Percentiles rank a stretch among this genome's conserved stretches.
Evolutionary conservation across 345 rosid genomes (phyloP).

Genomic region (Firmiana major): DNA sequence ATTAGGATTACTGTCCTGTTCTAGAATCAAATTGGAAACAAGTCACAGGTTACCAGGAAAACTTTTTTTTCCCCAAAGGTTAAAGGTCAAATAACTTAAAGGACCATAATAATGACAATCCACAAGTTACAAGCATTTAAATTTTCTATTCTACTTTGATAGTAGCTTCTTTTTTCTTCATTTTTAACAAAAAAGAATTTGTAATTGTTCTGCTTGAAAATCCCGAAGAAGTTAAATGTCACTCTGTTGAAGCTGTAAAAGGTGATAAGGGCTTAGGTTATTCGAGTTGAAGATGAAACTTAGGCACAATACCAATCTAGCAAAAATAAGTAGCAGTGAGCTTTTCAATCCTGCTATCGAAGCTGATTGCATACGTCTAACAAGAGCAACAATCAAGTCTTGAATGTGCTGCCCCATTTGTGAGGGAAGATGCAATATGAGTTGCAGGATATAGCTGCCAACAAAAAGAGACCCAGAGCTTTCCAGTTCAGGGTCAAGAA

Average conservation of each 20-base stretch:
- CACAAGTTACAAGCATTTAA: not conserved
- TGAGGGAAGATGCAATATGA: slow-evolving; percentile 80
- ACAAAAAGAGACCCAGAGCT: slow-evolving; percentile 95
- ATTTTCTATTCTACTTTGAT: not conserved
- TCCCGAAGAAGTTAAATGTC: not conserved
- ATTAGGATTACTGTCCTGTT: not conserved
- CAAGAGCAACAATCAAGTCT: slow-evolving; percentile 77
- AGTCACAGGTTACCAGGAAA: not conserved
- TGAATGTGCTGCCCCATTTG: slow-evolving; percentile 82
- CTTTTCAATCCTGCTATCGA: slow-evolving; percentile 67
- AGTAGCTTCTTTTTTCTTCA: not conserved
- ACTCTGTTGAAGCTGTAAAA: not conserved
- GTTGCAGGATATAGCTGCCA: slow-evolving; percentile 84
- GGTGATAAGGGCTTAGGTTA: not conserved
- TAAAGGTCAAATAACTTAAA: not conserved
- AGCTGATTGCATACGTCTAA: slow-evolving; percentile 83
- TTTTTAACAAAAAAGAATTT: not conserved
- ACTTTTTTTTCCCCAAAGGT: not conserved
- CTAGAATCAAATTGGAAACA: not conserved
- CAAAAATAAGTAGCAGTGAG: slow-evolving; percentile 81
- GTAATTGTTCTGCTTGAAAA: not conserved
- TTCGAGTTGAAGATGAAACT: not conserved
- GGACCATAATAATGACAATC: not conserved
- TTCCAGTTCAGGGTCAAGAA: slow-evolving; percentile 80
- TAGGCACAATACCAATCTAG: slow-evolving; percentile 66